phyloP scores from a whole-genome alignment of 352 stramenopile species.

The Phytophthora agathidicida region DNA sequence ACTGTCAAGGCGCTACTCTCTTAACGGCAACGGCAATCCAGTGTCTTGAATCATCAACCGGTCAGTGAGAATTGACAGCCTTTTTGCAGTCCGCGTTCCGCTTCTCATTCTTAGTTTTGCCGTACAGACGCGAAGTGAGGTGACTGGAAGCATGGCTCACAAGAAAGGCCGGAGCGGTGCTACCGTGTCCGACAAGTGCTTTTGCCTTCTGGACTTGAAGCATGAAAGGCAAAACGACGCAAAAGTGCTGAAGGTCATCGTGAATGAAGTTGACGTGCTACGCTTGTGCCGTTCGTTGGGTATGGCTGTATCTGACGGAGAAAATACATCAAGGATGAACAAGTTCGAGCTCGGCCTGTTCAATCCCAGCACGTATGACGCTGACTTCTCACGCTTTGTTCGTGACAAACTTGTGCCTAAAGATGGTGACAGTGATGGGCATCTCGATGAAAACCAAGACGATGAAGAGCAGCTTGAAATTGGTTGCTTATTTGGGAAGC shows the following conservation, averaged over 20 bases:
- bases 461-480: conserved; percentile 32
- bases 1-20: background rate
- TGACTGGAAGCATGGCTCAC: conserved; percentile 13
- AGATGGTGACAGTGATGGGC: background rate
- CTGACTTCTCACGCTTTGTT: conserved; percentile 63
- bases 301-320: conserved; percentile 32
- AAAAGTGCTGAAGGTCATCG: conserved; percentile 65
- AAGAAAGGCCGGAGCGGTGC: conserved; percentile 5
- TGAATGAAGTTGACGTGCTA: conserved; percentile 72
- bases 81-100: background rate
- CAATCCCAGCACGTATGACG: conserved; percentile 54
- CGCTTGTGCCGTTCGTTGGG: conserved; percentile 58
- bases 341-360: conserved; percentile 60
- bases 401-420: conserved; percentile 42
- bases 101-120: conserved; percentile 24
- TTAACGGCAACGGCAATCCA: background rate
- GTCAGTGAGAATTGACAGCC: background rate
- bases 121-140: conserved; percentile 9
- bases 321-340: conserved; percentile 14
- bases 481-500: conserved; percentile 61
- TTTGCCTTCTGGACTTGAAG: conserved; percentile 56
- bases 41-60: background rate
- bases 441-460: background rate
- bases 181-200: conserved; percentile 32
- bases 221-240: conserved; percentile 56